These are phyloP conservation scores for Ganoderma meredithae DNA, from an alignment of 1,284 basidiomycete genomes.

Conservation along the genomic window DNA sequence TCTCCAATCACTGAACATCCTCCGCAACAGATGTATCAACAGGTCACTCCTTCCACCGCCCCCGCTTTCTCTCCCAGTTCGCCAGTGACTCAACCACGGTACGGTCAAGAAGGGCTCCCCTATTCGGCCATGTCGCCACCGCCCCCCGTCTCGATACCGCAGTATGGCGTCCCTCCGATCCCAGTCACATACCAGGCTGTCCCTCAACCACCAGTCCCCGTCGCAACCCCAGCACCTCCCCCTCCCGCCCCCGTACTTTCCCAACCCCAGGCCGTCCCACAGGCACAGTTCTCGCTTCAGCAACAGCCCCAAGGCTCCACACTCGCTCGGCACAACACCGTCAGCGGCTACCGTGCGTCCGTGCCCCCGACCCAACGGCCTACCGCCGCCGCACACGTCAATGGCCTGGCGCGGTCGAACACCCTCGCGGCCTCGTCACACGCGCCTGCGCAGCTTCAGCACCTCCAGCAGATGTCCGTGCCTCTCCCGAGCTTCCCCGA, in stretches of 20 bases:
- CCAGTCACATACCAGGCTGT: conserved; percentile 28
- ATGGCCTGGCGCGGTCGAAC: conserved; percentile 35
- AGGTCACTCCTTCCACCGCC: conserved; percentile 11
- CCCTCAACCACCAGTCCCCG: conserved; percentile 27
- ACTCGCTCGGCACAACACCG: conserved; percentile 53
- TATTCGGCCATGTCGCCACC: conserved; percentile 33
- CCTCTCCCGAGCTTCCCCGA: conserved; percentile 71
- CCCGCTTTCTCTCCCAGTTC: conserved; percentile 23
- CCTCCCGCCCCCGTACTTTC: conserved; percentile 18
- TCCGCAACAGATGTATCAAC: conserved; percentile 32
- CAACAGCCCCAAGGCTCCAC: conserved; percentile 32
- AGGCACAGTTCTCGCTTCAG: conserved; percentile 17
- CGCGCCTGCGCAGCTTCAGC: conserved; percentile 44
- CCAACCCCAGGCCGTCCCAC: conserved; percentile 18
- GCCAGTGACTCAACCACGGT: conserved; percentile 20
- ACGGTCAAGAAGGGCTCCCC: conserved; percentile 23
- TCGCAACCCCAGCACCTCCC: conserved; percentile 21
- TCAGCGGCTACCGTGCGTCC: conserved; percentile 38
- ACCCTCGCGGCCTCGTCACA: conserved; percentile 36
- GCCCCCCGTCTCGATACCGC: conserved; percentile 39
- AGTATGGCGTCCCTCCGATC: conserved; percentile 32
- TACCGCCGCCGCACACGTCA: conserved; percentile 7
- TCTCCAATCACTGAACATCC: conserved; percentile 28
- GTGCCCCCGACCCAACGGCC: conserved; percentile 10
- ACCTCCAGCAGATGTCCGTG: conserved; percentile 42